These are phyloP conservation scores for Lecanicillium sp. DNA, from an alignment of 2,329 filamentous ascomycete species.

Conservation along the genomic window DNA sequence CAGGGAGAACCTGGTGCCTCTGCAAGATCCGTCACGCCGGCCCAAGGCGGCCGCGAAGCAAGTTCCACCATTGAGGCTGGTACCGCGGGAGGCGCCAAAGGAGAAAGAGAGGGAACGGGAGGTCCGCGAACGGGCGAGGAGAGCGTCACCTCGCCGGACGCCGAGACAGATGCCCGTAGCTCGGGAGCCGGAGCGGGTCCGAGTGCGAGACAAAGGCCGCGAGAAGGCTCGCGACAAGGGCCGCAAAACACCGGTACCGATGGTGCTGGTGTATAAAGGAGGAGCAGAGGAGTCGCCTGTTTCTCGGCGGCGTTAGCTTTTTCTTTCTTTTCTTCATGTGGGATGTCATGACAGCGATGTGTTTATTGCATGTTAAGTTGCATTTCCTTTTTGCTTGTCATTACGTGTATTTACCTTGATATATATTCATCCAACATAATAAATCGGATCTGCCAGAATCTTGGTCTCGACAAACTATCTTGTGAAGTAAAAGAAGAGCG, in stretches of 20 bases:
- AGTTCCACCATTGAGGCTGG: not conserved
- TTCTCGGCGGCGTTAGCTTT: too few species aligned
- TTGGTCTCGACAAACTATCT: too few species aligned
- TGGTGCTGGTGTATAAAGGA: not conserved
- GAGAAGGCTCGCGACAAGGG: not conserved
- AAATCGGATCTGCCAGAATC: too few species aligned
- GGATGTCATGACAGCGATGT: too few species aligned
- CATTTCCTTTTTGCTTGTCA: too few species aligned
- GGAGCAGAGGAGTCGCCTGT: not conserved
- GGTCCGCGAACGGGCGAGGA: not conserved
- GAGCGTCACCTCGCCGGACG: not conserved
- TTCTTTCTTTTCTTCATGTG: too few species aligned
- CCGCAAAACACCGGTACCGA: not conserved
- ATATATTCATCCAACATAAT: too few species aligned
- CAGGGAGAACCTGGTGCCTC: not conserved
- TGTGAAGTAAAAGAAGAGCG: too few species aligned
- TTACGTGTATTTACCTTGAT: too few species aligned
- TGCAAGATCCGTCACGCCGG: slow-evolving; percentile 4
- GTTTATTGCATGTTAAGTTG: too few species aligned
- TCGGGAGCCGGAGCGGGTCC: not conserved
- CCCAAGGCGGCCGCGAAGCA: slow-evolving; percentile 4
- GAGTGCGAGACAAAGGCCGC: not conserved
- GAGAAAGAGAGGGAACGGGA: not conserved
- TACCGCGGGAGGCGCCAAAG: not conserved
- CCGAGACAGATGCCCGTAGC: not conserved